Conservation (phyloP, 139 green algal genomes). For the Picochlorum sp. region DNA sequence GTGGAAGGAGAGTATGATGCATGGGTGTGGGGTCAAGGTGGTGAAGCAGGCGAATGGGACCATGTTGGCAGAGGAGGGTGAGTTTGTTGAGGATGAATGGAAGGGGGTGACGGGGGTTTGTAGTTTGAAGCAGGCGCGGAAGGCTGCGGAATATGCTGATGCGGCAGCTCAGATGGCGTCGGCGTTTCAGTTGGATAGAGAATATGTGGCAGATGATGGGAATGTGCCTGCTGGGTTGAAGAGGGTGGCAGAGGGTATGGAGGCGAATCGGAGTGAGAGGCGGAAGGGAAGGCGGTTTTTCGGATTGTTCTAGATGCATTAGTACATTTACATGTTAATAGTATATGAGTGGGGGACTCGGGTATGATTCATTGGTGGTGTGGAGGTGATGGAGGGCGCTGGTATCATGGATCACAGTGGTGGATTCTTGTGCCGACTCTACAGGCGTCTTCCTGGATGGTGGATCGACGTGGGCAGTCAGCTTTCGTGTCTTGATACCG, state of each 20-base stretch:
- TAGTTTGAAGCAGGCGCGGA: conserved; percentile 26
- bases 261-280: too few relatives aligned
- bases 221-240: too few relatives aligned
- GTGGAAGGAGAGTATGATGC: conserved; percentile 52
- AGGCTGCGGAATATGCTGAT: conserved; percentile 50
- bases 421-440: background rate
- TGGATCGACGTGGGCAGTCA: conserved; percentile 39
- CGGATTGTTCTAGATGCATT: too few relatives aligned
- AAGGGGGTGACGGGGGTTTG: conserved; percentile 40
- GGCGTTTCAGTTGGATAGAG: conserved; percentile 22
- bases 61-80: conserved; percentile 39
- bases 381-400: background rate
- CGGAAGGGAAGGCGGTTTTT: too few relatives aligned
- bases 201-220: background rate
- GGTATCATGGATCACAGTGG: background rate
- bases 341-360: too few relatives aligned
- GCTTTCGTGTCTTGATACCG: conserved; percentile 16
- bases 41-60: conserved; percentile 22
- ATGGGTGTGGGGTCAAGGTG: conserved; percentile 59
- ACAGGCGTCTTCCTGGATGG: background rate
- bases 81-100: conserved; percentile 54
- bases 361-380: too few relatives aligned
- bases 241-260: too few relatives aligned
- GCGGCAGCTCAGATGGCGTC: conserved; percentile 45
- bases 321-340: too few relatives aligned